phyloP scores from a whole-genome alignment of 1,284 basidiomycete species.

The Coniophora puteana region DNA sequence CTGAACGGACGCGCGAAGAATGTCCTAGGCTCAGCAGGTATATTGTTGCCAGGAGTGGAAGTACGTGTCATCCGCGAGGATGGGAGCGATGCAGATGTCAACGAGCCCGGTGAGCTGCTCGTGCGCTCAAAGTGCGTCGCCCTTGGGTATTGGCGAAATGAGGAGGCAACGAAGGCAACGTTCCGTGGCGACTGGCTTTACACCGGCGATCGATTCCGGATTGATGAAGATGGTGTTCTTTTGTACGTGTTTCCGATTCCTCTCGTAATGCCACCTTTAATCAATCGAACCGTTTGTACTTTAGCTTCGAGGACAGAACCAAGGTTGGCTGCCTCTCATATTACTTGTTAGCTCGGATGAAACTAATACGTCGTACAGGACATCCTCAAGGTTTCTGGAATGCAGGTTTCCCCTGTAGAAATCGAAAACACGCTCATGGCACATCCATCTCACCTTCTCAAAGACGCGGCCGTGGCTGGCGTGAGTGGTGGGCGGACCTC shows the following conservation, averaged over 20 bases:
- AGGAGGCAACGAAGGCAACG: constrained; percentile 58
- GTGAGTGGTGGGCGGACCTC: constrained; percentile 62
- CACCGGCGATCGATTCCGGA: constrained; percentile 67
- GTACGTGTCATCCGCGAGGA: constrained; percentile 60
- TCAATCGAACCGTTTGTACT: background rate
- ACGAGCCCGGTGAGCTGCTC: constrained; percentile 66
- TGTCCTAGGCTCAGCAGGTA: constrained; percentile 46
- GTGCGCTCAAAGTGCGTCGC: constrained; percentile 51
- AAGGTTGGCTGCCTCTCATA: constrained; percentile 16
- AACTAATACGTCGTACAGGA: constrained; percentile 40
- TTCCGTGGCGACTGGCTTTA: constrained; percentile 68
- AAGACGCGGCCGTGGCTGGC: constrained; percentile 65
- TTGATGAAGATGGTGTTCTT: constrained; percentile 54
- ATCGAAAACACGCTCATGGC: constrained; percentile 60
- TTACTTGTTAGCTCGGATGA: background rate
- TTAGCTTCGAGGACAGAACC: constrained; percentile 25
- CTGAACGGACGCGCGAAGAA: constrained; percentile 41
- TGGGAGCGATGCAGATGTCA: constrained; percentile 47
- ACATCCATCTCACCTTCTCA: constrained; percentile 55
- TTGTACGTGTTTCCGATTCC: constrained; percentile 43
- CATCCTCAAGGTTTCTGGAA: constrained; percentile 69
- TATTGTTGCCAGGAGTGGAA: constrained; percentile 61
- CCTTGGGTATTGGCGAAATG: constrained; percentile 69
- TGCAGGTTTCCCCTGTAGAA: constrained; percentile 72
- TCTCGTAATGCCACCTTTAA: background rate